Percentiles rank a stretch among this genome's conserved stretches.
These are phyloP conservation scores for Trypanosoma rangeli DNA, from an alignment of 208 protist species.

Conservation along the genomic window DNA sequence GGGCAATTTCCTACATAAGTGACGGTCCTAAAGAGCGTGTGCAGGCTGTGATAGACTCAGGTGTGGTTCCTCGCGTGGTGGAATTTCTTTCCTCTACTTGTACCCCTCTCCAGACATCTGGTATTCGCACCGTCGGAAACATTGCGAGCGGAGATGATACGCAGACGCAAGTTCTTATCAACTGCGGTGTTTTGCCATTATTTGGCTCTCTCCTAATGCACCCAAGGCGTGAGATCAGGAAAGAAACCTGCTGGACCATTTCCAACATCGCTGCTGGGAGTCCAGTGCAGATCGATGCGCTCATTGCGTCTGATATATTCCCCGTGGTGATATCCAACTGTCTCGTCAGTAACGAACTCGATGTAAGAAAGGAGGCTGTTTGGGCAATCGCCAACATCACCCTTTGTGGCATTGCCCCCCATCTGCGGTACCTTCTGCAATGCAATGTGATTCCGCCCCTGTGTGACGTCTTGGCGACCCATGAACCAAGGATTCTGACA, in stretches of 20 bases:
- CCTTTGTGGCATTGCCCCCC: conserved; percentile 87
- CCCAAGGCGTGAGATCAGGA: conserved; percentile 91
- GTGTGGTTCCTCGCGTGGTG: conserved; percentile 87
- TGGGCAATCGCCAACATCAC: conserved; percentile 98
- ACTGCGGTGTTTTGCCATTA: conserved; percentile 77
- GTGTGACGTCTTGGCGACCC: conserved; percentile 89
- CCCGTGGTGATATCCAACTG: conserved; percentile 83
- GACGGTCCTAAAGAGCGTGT: conserved; percentile 96
- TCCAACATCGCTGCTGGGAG: conserved; percentile 99
- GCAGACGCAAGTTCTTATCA: conserved; percentile 97
- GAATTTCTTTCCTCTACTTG: conserved; percentile 89
- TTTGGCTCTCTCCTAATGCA: conserved; percentile 84
- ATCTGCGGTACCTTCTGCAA: conserved; percentile 92
- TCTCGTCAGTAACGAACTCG: conserved; percentile 86
- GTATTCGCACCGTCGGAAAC: conserved; percentile 97
- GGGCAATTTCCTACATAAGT: conserved; percentile 97
- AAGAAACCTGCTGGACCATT: conserved; percentile 99
- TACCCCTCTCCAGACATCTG: conserved; percentile 90
- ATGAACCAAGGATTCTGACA: conserved; percentile 92
- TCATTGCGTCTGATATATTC: conserved; percentile 92
- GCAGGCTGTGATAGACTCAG: conserved; percentile 92
- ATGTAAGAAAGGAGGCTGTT: conserved; percentile 98
- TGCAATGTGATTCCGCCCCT: conserved; percentile 90
- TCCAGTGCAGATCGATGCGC: conserved; percentile 92
- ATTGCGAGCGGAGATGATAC: conserved; percentile 97